Evolutionary conservation across 2,329 filamentous ascomycete genomes (phyloP), one percentile per base, ranked within the genome.

Genomic region (Trichoderma koningii): DNA sequence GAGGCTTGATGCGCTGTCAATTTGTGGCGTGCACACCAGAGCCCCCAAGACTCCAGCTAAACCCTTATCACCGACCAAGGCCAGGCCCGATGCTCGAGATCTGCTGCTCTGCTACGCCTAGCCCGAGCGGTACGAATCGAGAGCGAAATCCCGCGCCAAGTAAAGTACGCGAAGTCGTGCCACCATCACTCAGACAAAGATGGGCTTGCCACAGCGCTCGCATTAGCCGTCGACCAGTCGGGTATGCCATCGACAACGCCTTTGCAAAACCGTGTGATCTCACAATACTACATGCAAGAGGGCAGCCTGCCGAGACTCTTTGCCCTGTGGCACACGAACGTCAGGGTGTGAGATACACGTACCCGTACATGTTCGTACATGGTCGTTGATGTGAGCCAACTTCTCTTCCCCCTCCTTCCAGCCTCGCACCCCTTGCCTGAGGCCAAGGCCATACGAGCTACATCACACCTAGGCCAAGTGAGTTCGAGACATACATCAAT

Each of bases 1-100:
- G 48, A 59, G 53, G 65, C 47, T 53, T 45, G 65, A 66, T 66
- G 65, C 65, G 65, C 57, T 66, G 65, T 66, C 65, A 66, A 59
- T 60, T 57, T 63, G 65, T 66, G 65, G 65, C 65, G 65, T 63
- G 52, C 59, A 23, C 60, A 55, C 65, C 60, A 59, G 42, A 63
- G 57, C 48, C 50, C 38, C 53, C 48, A 55, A 59, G 52, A 14
- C 42, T 47, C 60, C 50, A 55, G 26, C 60, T 55, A 63, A 47
- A 21, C 48, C 64, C 41, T 64, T 64, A 64, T 64, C 52, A 61
- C 64, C 64, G 56, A 66, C 38, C 44, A 63, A 34, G 64, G 57
- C 57, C 47, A 59, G 56, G n/a, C 44, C 42, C 44, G 45, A 50
- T 38, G 34, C 34, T 38, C 2, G 34, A 50, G 45, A 50, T 50